These are phyloP conservation scores for Solanum chmielewskii DNA, from an alignment of 257 asterid genomes.

Conservation along the genomic window DNA sequence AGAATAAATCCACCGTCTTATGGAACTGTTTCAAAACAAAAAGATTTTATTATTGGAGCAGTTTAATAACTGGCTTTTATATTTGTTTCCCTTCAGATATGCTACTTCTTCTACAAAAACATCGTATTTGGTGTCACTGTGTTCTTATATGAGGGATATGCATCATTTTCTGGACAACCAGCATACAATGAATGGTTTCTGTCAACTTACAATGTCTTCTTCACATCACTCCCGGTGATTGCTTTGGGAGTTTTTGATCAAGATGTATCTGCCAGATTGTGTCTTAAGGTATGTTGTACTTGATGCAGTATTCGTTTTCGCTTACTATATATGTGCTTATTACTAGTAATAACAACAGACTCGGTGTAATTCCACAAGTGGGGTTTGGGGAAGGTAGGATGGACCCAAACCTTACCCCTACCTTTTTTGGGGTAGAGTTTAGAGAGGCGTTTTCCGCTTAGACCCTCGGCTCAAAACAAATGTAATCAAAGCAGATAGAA, in stretches of 20 bases:
- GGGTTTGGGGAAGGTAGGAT: neutral
- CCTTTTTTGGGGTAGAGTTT: neutral
- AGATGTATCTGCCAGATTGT: slow-evolving; percentile 77
- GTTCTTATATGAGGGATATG: slow-evolving; percentile 57
- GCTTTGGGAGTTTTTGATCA: slow-evolving; percentile 93
- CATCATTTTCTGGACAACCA: slow-evolving; percentile 72
- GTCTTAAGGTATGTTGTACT: slow-evolving; percentile 51
- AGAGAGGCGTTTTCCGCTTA: neutral
- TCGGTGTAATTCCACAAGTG: neutral
- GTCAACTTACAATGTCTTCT: slow-evolving; percentile 79
- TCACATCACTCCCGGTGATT: slow-evolving; percentile 85
- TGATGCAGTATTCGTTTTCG: neutral
- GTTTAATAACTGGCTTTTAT: neutral
- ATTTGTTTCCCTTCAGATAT: slow-evolving; percentile 41
- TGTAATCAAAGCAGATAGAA: neutral
- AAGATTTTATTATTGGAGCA: neutral
- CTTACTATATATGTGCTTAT: neutral
- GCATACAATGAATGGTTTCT: slow-evolving; percentile 89
- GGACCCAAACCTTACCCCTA: neutral
- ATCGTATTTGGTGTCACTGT: slow-evolving; percentile 55
- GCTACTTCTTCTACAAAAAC: slow-evolving; percentile 83
- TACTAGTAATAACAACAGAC: neutral
- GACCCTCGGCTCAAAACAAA: neutral
- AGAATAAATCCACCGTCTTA: neutral
- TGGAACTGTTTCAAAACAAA: neutral